Percentiles rank a stretch among this genome's conserved stretches.
Evolutionary conservation across 129 eudicot genomes (phyloP).

Genomic region (Lactuca saligna): DNA sequence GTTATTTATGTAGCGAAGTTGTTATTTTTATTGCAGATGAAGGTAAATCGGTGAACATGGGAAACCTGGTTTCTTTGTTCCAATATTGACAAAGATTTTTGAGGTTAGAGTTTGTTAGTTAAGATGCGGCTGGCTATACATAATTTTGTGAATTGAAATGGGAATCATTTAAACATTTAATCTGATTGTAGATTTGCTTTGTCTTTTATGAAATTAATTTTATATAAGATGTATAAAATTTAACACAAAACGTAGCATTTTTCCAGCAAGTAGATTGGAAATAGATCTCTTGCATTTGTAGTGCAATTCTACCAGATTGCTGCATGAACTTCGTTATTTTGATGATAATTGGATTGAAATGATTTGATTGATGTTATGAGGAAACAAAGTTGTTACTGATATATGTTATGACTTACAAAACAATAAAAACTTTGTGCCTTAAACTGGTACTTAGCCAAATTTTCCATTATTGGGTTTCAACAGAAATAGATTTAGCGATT

Average conservation of each 20-base stretch:
- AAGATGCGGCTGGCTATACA: slow-evolving; percentile 12
- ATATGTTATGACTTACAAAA: no score
- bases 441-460: no score
- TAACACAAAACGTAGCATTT: not conserved
- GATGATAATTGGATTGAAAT: no score
- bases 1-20: slow-evolving; percentile 2
- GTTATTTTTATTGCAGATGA: slow-evolving; percentile 23
- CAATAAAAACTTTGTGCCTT: no score
- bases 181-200: slow-evolving; percentile 8
- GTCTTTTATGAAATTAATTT: not conserved
- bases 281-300: no score
- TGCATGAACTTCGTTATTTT: no score
- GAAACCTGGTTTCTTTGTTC: slow-evolving; percentile 20
- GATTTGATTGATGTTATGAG: no score
- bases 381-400: no score
- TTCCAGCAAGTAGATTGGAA: no score
- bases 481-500: no score
- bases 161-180: slow-evolving; percentile 15
- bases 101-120: slow-evolving; percentile 34
- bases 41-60: slow-evolving; percentile 9
- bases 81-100: slow-evolving; percentile 22
- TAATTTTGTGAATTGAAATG: slow-evolving; percentile 19
- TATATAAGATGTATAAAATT: not conserved
- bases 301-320: no score
- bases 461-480: no score